phyloP scores from a whole-genome alignment of 1,139 yeast species.

The Taphrina flavorubra region DNA sequence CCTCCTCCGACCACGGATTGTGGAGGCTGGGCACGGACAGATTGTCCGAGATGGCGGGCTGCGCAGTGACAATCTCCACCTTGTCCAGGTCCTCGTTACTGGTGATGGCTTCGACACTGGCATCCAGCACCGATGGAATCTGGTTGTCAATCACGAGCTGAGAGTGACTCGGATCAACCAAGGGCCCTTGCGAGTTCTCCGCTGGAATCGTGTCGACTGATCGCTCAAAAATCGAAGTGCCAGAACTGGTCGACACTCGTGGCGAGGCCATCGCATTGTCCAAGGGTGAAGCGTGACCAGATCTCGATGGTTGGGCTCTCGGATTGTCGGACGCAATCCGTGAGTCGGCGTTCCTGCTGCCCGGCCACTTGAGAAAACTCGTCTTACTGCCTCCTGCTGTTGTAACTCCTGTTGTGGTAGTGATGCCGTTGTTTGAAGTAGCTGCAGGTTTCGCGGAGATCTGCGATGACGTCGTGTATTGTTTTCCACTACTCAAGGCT shows the following conservation, averaged over 20 bases:
- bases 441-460: neutral
- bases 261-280: constrained; percentile 24
- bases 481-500: neutral
- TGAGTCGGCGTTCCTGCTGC: constrained; percentile 3
- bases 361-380: constrained; percentile 20
- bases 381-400: neutral
- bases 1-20: constrained; percentile 40
- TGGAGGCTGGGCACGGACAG: constrained; percentile 21
- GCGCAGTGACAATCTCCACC: constrained; percentile 39
- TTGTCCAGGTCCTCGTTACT: constrained; percentile 39
- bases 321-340: neutral
- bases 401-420: too few relatives aligned
- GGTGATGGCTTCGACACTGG: constrained; percentile 41
- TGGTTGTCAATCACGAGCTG: constrained; percentile 40
- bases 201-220: constrained; percentile 23
- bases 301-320: neutral
- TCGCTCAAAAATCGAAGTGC: constrained; percentile 36
- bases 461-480: constrained; percentile 9
- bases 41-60: constrained; percentile 18
- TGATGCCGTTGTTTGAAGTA: too few relatives aligned
- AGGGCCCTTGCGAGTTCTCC: neutral
- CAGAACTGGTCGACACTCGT: constrained; percentile 31
- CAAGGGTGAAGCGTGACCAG: constrained; percentile 29
- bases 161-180: constrained; percentile 29
- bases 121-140: constrained; percentile 42